phyloP scores from a whole-genome alignment of 192 early-diverging fungal genomes.

The Haplosporangium gracile region DNA sequence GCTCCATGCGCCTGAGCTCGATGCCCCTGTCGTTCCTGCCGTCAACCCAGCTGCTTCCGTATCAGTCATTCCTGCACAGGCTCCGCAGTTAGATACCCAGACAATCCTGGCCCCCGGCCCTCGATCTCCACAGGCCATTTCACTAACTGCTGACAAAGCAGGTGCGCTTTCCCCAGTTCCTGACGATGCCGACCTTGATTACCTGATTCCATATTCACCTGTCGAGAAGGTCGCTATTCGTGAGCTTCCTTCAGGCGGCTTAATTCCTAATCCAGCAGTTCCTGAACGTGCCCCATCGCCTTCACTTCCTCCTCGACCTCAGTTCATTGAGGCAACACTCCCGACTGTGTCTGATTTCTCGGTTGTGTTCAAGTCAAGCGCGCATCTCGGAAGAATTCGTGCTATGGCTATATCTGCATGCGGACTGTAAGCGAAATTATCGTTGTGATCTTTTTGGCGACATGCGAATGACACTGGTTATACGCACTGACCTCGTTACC shows the following conservation, averaged over 20 bases:
- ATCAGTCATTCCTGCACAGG: neutral
- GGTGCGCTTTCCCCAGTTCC: neutral
- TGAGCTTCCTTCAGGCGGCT: neutral
- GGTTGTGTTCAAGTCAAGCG: constrained; percentile 22
- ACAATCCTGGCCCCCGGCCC: neutral
- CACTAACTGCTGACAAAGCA: neutral
- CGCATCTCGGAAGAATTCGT: constrained; percentile 37
- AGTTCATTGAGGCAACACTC: constrained; percentile 15
- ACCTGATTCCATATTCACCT: constrained; percentile 11
- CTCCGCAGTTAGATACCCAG: neutral
- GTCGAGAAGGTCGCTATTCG: neutral
- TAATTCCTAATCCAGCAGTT: neutral
- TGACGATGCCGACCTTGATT: constrained; percentile 8
- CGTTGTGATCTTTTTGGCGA: neutral
- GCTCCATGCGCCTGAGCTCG: neutral
- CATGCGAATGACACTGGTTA: neutral
- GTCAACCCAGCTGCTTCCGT: neutral
- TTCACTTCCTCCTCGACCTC: constrained; percentile 31
- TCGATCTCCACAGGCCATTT: neutral
- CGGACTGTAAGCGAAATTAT: constrained; percentile 25
- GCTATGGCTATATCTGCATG: constrained; percentile 36
- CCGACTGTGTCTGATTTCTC: constrained; percentile 29
- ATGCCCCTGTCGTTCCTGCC: neutral
- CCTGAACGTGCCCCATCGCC: constrained; percentile 26
- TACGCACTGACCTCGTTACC: neutral